Base-by-base conservation (phyloP, 2,329 filamentous ascomycete species). In the Fusarium abutilonis region DNA sequence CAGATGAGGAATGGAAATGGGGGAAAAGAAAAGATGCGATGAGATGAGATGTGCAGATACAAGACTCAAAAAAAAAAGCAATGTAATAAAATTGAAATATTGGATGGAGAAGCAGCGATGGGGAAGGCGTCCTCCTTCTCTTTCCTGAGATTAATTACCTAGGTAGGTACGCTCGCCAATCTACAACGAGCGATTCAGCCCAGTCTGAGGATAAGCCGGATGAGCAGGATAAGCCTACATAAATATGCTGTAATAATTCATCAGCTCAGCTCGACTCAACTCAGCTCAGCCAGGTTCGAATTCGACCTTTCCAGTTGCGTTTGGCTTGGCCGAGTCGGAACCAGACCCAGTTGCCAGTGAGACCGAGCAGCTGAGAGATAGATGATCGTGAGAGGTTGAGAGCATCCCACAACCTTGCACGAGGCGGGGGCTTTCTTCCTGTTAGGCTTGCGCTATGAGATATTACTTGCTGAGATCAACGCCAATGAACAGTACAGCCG, bases 321-420 rank as follows among this genome's bases (percentile, higher is more conserved):
- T 26, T 26, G 23, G 23, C 23, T 26, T 26, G 23, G 21, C 32
- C 23, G 40, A 21, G 9, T 45, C 40, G 39, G 42, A 26, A 39
- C 60, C 60, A 19, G 19, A 19, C 19, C 19, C 19, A 19, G 19
- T 19, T 19, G 19, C 19, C 19, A 65, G 56, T 65, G 49, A 52
- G 52, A 64, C 61, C 48, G 52, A 64, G 61, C 48, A 51, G 46
- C 41, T 43, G 31, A 54, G 46, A 35, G 35, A 40, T 42, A 31
- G 35, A 40, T 42, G 38, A 56, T 56, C 52, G 59, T 61, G 57
- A 62, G 52, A 56, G 56, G 56, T 49, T 51, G 19, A 59, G 52
- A 59, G 56, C 45, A 31, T 52, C 23, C 21, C n/a, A 26, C 19
- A 56, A 38, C 59, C 59, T 45, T 63, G 58, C 59, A 58, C 36